Evolutionary conservation across 345 rosid genomes (phyloP), one percentile per base, ranked within the genome.

Genomic region (Linum tenue): DNA sequence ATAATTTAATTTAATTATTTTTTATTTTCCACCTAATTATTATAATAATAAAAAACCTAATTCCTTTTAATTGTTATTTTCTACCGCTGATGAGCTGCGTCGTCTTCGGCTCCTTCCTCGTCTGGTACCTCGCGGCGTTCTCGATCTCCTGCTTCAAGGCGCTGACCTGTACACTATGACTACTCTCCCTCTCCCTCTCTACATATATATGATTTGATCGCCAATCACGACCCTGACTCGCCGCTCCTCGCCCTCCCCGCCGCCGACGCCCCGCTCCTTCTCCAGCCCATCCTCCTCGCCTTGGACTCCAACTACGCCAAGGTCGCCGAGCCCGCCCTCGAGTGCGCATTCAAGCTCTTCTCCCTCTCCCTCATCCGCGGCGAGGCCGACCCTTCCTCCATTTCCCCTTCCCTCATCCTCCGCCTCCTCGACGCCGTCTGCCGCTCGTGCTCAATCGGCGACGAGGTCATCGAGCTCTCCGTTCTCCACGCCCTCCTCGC

Each of bases 301-400:
- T 79, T 92, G 39, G 88, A 87, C 15, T 77, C 98, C 15, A 73
- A 79, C 61, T 85, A 88, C 65, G 71, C 76, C 66, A 90, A 88
- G 78, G 88, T 92, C 55, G 77, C 77, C 37, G 96, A 90, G 69
- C 97, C 97, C 1, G 87, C 98, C 5, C 94, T 92, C 53, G 94
- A 89, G 48, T 86, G 94, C 77, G 76, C 77, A 53, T 87, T 80
- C 82, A 84, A 76, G 75, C 83, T 90, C 61, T 85, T 90, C 77
- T 92, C 97, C 2, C 73, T 81, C 35, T 85, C 88, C 59, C 81
- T 92, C 58, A 67, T 84, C 64, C 85, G 80, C 6, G 88, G 94
- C 43, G 85, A 87, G 78, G 72, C 81, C 6, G 70, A 70, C 39
- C 67, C 77, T 10, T 38, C 55, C 15, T 40, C 64, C 15, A 11